Conservation (phyloP, 148 eudicot genomes). For the Pouteria glomerata region DNA sequence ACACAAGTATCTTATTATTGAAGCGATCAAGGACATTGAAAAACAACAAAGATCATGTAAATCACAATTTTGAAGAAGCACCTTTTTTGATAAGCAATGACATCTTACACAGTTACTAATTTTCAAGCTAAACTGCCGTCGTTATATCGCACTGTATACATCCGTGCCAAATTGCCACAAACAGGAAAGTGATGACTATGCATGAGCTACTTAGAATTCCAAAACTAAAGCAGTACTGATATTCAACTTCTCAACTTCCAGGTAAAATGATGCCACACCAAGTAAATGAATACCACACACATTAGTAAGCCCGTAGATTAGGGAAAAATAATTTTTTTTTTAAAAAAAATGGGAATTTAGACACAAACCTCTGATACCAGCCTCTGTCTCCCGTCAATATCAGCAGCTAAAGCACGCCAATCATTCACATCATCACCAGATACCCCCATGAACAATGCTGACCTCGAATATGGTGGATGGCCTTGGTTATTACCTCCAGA, state of each 20-base stretch:
- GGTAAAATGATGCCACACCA: too few species aligned
- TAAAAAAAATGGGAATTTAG: background rate
- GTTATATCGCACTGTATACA: background rate
- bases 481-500: slow-evolving; percentile 22
- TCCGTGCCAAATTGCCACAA: background rate
- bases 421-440: slow-evolving; percentile 34
- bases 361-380: slow-evolving; percentile 35
- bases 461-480: slow-evolving; percentile 21
- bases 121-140: background rate
- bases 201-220: background rate
- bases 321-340: background rate
- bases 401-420: slow-evolving; percentile 47
- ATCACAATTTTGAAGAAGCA: too few species aligned
- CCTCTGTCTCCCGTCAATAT: slow-evolving; percentile 45
- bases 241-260: background rate
- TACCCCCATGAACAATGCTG: slow-evolving; percentile 25
- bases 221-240: background rate
- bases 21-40: background rate
- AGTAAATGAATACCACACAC: too few species aligned
- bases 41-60: background rate
- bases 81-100: background rate
- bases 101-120: too few species aligned
- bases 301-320: background rate
- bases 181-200: background rate
- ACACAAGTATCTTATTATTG: too few species aligned